Base-by-base conservation (phyloP, 2,329 filamentous ascomycete species). In the Neonectria coccinea region DNA sequence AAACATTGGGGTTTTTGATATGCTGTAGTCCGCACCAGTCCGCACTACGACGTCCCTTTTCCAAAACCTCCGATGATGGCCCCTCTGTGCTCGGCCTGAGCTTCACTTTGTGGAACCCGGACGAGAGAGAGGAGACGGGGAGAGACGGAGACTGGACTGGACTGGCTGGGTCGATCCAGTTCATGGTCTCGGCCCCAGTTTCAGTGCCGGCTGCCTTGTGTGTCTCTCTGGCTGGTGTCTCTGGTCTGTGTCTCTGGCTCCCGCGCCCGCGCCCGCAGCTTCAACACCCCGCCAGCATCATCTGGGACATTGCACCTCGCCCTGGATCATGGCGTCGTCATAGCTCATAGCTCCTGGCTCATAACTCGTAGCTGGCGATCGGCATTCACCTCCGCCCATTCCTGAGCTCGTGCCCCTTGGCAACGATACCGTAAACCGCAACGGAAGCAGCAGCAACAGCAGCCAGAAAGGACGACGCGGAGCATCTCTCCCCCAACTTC, bases 171-270 rank as follows among this genome's bases (percentile, higher is more conserved):
- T 53, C 25, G 60, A 56, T 59, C 61, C 51, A 56, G 44, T 51
- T 56, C 56, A 54, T 29, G 44, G 61, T 59, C 56, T 64, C 51
- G 44, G 56, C 51, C 50, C 61, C 61, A 58, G 50, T 41, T 44
- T 55, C 55, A 51, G 31, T 59, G 61, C 56, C 33, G 50, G 44
- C 51, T 18, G 48, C 59, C 52, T 42, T 20, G 39, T 42, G 16
- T 20, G 39, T 42, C 39, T 42, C n/a, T 42, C 22, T 22, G 22
- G 22, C 22, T 8, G 39, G 39, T 42, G 39, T 48, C 58, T 39
- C 7, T n/a, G 33, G 36, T n/a, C 42, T 51, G 59, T 31, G 36
- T 62, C 45, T 62, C 36, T 56, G 36, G 59, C 53, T 52, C 56
- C 27, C 50, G 51, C 51, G 47, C 56, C 27, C 50, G 51, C 51